phyloP scores from a whole-genome alignment of 768 basidiomycete species.

The Chiua virens region DNA sequence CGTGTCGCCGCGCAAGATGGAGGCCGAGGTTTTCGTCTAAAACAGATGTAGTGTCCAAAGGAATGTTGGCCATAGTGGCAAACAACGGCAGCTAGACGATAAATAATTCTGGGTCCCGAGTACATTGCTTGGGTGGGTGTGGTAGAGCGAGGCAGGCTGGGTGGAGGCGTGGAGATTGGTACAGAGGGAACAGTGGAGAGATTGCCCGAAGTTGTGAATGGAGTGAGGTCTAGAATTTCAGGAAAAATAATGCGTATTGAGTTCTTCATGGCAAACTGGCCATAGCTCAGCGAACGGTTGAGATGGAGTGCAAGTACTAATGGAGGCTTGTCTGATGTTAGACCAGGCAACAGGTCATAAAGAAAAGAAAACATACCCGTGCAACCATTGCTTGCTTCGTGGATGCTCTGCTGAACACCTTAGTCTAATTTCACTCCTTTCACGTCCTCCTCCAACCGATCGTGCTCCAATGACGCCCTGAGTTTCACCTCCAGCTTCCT shows the following conservation, averaged over 20 bases:
- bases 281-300: conserved; percentile 86
- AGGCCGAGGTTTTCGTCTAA: conserved; percentile 74
- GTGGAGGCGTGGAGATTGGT: conserved; percentile 68
- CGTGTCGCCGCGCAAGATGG: conserved; percentile 39
- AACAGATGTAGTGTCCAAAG: conserved; percentile 94
- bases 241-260: conserved; percentile 78
- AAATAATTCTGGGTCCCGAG: conserved; percentile 63
- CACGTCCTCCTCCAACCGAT: conserved; percentile 80
- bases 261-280: conserved; percentile 79
- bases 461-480: conserved; percentile 63
- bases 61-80: conserved; percentile 93
- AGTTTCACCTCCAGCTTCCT: conserved; percentile 63
- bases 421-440: conserved; percentile 80
- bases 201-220: conserved; percentile 80
- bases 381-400: conserved; percentile 94
- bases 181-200: conserved; percentile 68
- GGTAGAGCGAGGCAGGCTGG: conserved; percentile 45
- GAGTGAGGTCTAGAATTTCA: conserved; percentile 85
- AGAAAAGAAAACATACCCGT: conserved; percentile 46
- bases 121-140: conserved; percentile 59
- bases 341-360: conserved; percentile 5
- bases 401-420: conserved; percentile 68
- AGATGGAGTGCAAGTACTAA: conserved; percentile 86
- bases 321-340: conserved; percentile 61
- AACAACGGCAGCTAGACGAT: conserved; percentile 82